Base-by-base conservation (phyloP, 202 grass and related monocot genomes). In the Dendrocalamus latiflorus region DNA sequence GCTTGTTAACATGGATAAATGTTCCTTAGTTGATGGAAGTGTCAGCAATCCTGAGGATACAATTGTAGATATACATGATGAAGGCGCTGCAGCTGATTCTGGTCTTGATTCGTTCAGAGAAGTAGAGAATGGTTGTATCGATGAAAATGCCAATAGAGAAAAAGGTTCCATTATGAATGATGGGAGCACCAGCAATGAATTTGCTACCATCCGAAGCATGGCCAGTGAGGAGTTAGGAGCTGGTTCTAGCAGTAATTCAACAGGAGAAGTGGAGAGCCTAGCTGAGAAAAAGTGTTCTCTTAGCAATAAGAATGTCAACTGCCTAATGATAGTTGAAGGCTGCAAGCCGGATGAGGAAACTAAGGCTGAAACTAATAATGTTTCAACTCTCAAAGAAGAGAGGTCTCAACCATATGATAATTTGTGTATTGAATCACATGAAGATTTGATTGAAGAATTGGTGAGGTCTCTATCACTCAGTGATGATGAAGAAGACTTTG, bases 371-470 rank as follows among this genome's bases (percentile, higher is more conserved):
- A 18, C 16, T n/a, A 28, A 25, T 50, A 58, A 48, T 10, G 22
- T 47, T 49, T 39, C 38, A 26, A 18, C 41, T 58, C 28, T 45
- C 37, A 79, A 15, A 39, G 67, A 65, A 34, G 73, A 87, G 37
- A 79, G 44, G 8, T 4, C n/a, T 0, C 74, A 36, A 37, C 37
- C 9, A 0, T 42, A 58, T 60, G 69, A 84, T 41, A 47, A 33
- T 53, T 74, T 81, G 8, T 65, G 38, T 65, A 33, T 69, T 81
- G 85, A 76, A 71, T 91, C 85, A 51, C 85, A 81, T 70, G 70
- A 87, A 74, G 69, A 82, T 56, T 65, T 91, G 64, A 84, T 91
- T 65, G 84, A 90, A 70, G 89, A 90, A 68, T 70, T 87, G 89
- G 84, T 76, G 75, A 84, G 75, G 75, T 91, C 89, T 71, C 64